A percentile compares a stretch with the other conserved stretches of the same genome.
These are phyloP conservation scores for Andrographis paniculata DNA, from an alignment of 305 asterid species.

Conservation along the genomic window DNA sequence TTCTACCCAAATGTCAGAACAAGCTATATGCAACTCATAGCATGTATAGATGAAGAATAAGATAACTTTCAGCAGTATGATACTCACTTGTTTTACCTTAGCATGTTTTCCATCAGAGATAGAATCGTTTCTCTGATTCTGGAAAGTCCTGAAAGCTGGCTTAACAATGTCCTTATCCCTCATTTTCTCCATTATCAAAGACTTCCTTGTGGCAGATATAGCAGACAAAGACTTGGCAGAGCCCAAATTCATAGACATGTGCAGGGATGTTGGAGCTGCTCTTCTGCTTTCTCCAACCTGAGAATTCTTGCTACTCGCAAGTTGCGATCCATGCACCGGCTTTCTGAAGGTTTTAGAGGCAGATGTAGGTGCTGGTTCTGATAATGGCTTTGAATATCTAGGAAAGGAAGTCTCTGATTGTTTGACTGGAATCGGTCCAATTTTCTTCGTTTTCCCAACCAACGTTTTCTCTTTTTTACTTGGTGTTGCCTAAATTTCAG, in stretches of 20 bases:
- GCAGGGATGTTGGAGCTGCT: constrained; percentile 53
- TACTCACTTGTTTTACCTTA: constrained; percentile 37
- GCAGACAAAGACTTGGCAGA: constrained; percentile 32
- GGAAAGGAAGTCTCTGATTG: constrained; percentile 36
- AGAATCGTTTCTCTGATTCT: constrained; percentile 38
- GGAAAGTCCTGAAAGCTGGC: constrained; percentile 85
- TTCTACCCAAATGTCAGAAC: constrained; percentile 10
- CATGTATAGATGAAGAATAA: constrained; percentile 14
- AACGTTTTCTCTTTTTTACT: constrained; percentile 28
- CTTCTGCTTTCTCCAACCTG: constrained; percentile 33
- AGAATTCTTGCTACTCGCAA: constrained; percentile 31
- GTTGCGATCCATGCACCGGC: constrained; percentile 30
- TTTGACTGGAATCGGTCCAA: constrained; percentile 36
- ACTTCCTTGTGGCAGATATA: constrained; percentile 50
- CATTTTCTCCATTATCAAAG: constrained; percentile 90
- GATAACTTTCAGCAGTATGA: neutral
- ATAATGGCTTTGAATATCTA: constrained; percentile 32
- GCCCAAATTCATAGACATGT: constrained; percentile 79
- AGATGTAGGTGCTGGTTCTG: constrained; percentile 24
- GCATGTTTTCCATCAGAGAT: constrained; percentile 31
- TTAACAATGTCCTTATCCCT: constrained; percentile 93
- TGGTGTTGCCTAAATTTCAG: constrained; percentile 42
- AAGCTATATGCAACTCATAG: neutral
- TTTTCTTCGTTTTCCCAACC: constrained; percentile 34
- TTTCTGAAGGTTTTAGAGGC: constrained; percentile 33